Evolutionary conservation across 192 early-diverging fungal species (phyloP).

Genomic region (Backusella mclennaniae): DNA sequence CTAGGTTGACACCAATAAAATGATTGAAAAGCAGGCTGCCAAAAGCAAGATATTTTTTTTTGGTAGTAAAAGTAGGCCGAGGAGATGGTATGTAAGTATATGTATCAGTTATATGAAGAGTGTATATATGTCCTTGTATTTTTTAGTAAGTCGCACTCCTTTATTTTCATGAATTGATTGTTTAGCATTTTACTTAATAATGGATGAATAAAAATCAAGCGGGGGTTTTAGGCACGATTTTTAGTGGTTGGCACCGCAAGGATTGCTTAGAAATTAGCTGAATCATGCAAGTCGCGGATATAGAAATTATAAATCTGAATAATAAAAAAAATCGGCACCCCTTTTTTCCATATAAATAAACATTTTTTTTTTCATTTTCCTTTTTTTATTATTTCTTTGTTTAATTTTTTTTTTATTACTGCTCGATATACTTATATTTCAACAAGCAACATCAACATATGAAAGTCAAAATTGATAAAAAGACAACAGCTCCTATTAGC

Average conservation of each 20-base stretch:
- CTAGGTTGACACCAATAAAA: neutral
- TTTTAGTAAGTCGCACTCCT: neutral
- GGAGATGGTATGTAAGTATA: neutral
- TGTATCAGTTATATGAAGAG: neutral
- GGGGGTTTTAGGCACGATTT: neutral
- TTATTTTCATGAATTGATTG: neutral
- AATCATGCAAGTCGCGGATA: conserved; percentile 16
- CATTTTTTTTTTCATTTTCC: neutral
- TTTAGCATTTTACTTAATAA: neutral
- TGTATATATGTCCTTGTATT: neutral
- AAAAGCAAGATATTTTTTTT: neutral
- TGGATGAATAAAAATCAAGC: neutral
- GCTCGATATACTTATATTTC: neutral
- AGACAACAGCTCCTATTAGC: neutral
- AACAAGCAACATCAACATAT: neutral
- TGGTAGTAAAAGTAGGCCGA: neutral
- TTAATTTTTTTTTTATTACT: neutral
- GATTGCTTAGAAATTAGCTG: conserved; percentile 11
- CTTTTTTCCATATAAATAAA: conserved; percentile 10
- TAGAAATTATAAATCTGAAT: conserved; percentile 1
- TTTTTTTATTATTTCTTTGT: neutral
- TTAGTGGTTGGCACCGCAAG: neutral
- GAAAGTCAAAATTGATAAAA: conserved; percentile 7
- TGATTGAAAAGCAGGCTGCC: conserved; percentile 1
- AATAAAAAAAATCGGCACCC: neutral